phyloP scores from a whole-genome alignment of 345 rosid genomes.

The Arabidopsis arenosa region DNA sequence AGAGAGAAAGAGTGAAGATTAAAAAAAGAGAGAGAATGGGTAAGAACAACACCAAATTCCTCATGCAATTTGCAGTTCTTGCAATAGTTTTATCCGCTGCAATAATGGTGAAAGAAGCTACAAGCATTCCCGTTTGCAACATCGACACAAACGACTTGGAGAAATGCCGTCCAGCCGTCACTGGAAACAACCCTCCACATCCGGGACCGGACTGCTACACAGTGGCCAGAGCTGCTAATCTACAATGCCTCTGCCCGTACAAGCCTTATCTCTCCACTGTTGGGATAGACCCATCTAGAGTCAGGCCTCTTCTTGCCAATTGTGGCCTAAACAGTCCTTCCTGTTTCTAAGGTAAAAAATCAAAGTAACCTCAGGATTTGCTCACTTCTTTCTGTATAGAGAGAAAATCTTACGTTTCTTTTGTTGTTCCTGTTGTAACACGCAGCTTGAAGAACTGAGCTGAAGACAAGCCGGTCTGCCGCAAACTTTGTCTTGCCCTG shows the following conservation, averaged over 20 bases:
- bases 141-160: constrained; percentile 44
- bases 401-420: constrained; percentile 5
- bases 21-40: constrained; percentile 30
- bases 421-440: constrained; percentile 21
- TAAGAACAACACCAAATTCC: constrained; percentile 20
- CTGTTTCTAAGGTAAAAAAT: constrained; percentile 33
- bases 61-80: constrained; percentile 34
- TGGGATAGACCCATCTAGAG: constrained; percentile 49
- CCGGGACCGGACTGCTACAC: constrained; percentile 54
- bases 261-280: constrained; percentile 45
- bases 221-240: constrained; percentile 42
- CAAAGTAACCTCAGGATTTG: neutral
- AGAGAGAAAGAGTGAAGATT: neutral
- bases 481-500: constrained; percentile 3
- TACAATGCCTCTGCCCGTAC: constrained; percentile 56
- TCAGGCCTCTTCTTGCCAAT: constrained; percentile 49
- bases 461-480: neutral
- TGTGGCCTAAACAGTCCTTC: constrained; percentile 47
- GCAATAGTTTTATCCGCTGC: constrained; percentile 23
- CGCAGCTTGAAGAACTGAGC: constrained; percentile 33
- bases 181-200: constrained; percentile 48
- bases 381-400: neutral
- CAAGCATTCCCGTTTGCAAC: constrained; percentile 43
- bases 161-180: constrained; percentile 54
- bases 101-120: constrained; percentile 32